These are phyloP conservation scores for Mycena filopes DNA, from an alignment of 768 basidiomycete genomes.

Conservation along the genomic window DNA sequence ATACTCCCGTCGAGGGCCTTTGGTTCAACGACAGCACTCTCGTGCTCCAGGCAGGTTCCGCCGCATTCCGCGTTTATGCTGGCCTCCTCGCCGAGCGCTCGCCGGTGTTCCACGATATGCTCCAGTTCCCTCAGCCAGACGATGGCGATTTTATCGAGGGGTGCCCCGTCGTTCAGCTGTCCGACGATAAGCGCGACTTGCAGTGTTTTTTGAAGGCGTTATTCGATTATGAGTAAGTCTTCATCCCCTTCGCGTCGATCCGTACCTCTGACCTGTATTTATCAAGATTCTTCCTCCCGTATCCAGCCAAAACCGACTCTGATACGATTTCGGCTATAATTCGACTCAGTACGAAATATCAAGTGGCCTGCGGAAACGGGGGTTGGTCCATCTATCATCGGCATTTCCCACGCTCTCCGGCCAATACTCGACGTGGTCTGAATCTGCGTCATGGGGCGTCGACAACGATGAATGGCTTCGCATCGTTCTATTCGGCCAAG, in stretches of 20 bases:
- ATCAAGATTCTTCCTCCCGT: conserved; percentile 16
- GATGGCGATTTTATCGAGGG: conserved; percentile 12
- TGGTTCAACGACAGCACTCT: conserved; percentile 29
- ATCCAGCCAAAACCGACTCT: neutral
- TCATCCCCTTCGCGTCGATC: neutral
- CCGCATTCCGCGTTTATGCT: conserved; percentile 23
- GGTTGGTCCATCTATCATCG: conserved; percentile 9
- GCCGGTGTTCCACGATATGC: conserved; percentile 26
- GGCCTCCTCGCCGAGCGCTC: conserved; percentile 21
- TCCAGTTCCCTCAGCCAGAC: conserved; percentile 15
- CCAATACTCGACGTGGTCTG: neutral
- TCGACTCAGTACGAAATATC: conserved; percentile 26
- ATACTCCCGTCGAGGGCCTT: conserved; percentile 18
- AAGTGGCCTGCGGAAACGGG: conserved; percentile 13
- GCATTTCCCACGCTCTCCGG: neutral
- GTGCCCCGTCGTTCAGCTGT: conserved; percentile 25
- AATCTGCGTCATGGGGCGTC: neutral
- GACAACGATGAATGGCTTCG: neutral
- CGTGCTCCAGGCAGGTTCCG: conserved; percentile 1
- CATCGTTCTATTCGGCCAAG: neutral
- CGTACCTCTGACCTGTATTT: neutral
- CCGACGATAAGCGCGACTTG: conserved; percentile 12
- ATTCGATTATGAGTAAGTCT: conserved; percentile 20
- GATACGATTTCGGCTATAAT: conserved; percentile 3
- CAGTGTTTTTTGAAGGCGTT: conserved; percentile 20